These are phyloP conservation scores for Spizellomyces sp. DNA, from an alignment of 192 early-diverging fungal genomes.

Conservation along the genomic window DNA sequence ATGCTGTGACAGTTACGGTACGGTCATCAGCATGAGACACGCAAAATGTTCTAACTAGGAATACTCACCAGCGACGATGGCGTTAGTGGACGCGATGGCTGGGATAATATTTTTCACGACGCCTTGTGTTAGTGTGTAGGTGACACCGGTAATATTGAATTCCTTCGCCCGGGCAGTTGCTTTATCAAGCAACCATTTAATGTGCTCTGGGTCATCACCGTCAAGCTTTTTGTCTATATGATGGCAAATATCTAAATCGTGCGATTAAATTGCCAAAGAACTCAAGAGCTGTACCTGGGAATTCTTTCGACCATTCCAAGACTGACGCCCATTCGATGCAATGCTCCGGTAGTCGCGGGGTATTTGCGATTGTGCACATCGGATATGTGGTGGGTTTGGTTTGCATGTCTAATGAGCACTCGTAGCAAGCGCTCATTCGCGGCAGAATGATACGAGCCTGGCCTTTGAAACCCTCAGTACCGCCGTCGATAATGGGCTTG, in stretches of 20 bases:
- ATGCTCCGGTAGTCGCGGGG: conserved; percentile 95
- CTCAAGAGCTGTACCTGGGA: conserved; percentile 64
- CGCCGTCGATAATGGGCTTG: conserved; percentile 92
- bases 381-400: conserved; percentile 88
- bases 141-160: conserved; percentile 87
- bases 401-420: conserved; percentile 93
- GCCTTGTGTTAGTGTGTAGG: conserved; percentile 88
- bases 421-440: conserved; percentile 84
- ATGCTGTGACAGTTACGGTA: conserved; percentile 48
- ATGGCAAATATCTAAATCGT: conserved; percentile 25
- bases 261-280: conserved; percentile 55
- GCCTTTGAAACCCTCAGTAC: conserved; percentile 96
- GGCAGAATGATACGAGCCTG: conserved; percentile 93
- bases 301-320: conserved; percentile 87
- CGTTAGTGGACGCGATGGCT: conserved; percentile 97
- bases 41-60: conserved; percentile 38
- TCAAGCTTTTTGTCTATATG: conserved; percentile 81
- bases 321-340: conserved; percentile 97
- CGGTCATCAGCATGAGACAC: neutral
- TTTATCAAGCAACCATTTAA: conserved; percentile 63
- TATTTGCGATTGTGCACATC: conserved; percentile 98
- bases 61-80: conserved; percentile 88
- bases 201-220: conserved; percentile 62
- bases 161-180: conserved; percentile 84
- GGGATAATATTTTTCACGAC: conserved; percentile 99